These are phyloP conservation scores for Fusarium sp. DNA, from an alignment of 2,329 filamentous ascomycete species.

Conservation along the genomic window DNA sequence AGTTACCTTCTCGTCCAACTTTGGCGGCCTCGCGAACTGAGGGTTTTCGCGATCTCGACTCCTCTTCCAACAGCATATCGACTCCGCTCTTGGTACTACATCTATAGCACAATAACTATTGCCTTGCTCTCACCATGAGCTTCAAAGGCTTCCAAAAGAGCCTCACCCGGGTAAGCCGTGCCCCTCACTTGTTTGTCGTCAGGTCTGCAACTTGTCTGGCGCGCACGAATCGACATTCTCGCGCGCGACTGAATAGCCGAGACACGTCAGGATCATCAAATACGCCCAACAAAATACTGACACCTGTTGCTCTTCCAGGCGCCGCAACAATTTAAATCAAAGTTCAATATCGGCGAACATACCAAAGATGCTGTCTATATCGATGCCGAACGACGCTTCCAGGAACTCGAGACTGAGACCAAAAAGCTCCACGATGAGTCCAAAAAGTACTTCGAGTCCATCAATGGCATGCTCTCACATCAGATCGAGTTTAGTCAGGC, in stretches of 20 bases:
- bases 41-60: conserved; percentile 31
- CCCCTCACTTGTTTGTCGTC: conserved; percentile 47
- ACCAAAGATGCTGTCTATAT: conserved; percentile 96
- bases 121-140: conserved; percentile 74
- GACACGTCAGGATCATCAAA: background rate
- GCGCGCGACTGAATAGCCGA: background rate
- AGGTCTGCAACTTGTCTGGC: conserved; percentile 18
- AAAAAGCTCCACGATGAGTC: conserved; percentile 98
- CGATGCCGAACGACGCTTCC: conserved; percentile 92
- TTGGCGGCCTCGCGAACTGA: conserved; percentile 45
- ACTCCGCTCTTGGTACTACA: conserved; percentile 7
- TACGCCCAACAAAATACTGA: conserved; percentile 11
- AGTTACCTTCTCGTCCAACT: conserved; percentile 42
- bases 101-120: conserved; percentile 5
- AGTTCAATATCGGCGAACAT: conserved; percentile 94
- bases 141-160: conserved; percentile 96
- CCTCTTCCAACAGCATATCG: conserved; percentile 14
- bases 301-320: conserved; percentile 61
- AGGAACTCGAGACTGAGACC: conserved; percentile 93
- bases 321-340: conserved; percentile 90
- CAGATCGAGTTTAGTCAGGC: conserved; percentile 99
- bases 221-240: conserved; percentile 32
- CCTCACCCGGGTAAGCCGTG: conserved; percentile 77
- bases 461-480: conserved; percentile 96
- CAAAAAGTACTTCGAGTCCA: conserved; percentile 96